Percentiles rank a stretch among this genome's conserved stretches.
Conservation (phyloP, 352 stramenopile species). For the Halophytophthora batemanensis region DNA sequence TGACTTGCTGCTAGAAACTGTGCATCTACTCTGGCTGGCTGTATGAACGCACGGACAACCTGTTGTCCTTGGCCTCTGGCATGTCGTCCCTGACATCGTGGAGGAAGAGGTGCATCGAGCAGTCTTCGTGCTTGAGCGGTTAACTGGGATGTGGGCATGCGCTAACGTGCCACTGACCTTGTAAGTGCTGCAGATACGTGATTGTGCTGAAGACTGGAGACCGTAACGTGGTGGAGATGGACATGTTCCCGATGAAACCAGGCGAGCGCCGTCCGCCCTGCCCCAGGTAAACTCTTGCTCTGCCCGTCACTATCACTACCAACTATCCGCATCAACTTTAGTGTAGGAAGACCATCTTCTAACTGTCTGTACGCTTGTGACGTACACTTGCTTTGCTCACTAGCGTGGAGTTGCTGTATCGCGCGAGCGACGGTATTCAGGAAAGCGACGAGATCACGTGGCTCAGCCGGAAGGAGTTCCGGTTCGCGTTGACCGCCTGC, state of each 20-base stretch:
- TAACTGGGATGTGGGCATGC: slow-evolving; percentile 1
- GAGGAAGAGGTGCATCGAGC: slow-evolving; percentile 60
- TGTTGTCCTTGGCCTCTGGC: slow-evolving; percentile 72
- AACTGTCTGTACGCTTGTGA: background rate
- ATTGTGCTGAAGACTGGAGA: slow-evolving; percentile 64
- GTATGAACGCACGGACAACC: slow-evolving; percentile 77
- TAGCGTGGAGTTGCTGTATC: slow-evolving; percentile 64
- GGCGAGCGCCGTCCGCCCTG: slow-evolving; percentile 68
- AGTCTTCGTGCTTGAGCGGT: background rate
- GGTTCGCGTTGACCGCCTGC: slow-evolving; percentile 57
- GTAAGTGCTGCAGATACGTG: slow-evolving; percentile 48
- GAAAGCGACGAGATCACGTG: slow-evolving; percentile 52
- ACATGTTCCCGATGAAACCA: slow-evolving; percentile 75
- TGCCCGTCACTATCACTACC: no score
- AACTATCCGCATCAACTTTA: no score
- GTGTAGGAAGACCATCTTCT: background rate
- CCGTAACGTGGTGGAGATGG: slow-evolving; percentile 65
- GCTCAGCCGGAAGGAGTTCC: slow-evolving; percentile 69
- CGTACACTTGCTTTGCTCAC: background rate
- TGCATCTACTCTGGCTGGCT: slow-evolving; percentile 82
- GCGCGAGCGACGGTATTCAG: slow-evolving; percentile 51
- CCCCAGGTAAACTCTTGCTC: slow-evolving; percentile 33
- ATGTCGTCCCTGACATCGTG: slow-evolving; percentile 76
- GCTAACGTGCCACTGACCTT: background rate
- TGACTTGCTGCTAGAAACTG: slow-evolving; percentile 45